A percentile compares a stretch with the other conserved stretches of the same genome.
phyloP scores from a whole-genome alignment of 495 filamentous ascomycete species.

The Tuber indicum region DNA sequence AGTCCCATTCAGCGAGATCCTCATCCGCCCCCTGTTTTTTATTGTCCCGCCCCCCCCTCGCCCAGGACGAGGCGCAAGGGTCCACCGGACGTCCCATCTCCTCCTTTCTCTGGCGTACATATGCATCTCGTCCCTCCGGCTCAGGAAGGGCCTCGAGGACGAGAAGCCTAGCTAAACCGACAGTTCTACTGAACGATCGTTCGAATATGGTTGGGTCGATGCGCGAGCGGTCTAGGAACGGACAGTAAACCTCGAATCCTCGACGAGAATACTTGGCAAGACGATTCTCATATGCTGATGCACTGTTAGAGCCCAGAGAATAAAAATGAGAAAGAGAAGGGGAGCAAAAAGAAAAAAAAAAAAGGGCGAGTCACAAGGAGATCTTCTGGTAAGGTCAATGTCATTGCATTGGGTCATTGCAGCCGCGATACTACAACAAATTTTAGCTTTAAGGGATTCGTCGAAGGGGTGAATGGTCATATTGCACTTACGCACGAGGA shows the following conservation, averaged over 20 bases:
- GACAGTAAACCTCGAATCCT: slow-evolving; percentile 76
- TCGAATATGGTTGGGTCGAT: slow-evolving; percentile 83
- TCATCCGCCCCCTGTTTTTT: slow-evolving; percentile 68
- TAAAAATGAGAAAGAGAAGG: neutral
- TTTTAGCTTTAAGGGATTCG: slow-evolving; percentile 26
- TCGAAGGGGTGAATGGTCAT: slow-evolving; percentile 10
- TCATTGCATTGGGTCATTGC: slow-evolving; percentile 74
- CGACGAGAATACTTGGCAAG: slow-evolving; percentile 81
- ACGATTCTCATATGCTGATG: slow-evolving; percentile 67
- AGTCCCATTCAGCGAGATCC: slow-evolving; percentile 66
- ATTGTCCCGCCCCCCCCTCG: slow-evolving; percentile 52
- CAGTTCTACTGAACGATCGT: slow-evolving; percentile 60
- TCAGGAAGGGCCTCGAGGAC: slow-evolving; percentile 73
- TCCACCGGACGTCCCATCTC: slow-evolving; percentile 54
- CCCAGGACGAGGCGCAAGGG: slow-evolving; percentile 19
- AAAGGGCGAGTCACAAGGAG: slow-evolving; percentile 46
- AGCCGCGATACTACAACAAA: slow-evolving; percentile 48
- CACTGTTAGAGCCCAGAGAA: neutral
- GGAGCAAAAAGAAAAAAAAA: neutral
- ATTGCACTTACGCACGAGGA: slow-evolving; percentile 50
- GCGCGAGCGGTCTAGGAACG: slow-evolving; percentile 59
- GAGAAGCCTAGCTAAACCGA: slow-evolving; percentile 70
- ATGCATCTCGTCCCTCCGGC: slow-evolving; percentile 56
- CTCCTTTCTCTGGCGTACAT: slow-evolving; percentile 56
- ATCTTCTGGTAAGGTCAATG: slow-evolving; percentile 69